These are phyloP conservation scores for Monosporascus sp. DNA, from an alignment of 2,329 filamentous ascomycete species.

Conservation along the genomic window DNA sequence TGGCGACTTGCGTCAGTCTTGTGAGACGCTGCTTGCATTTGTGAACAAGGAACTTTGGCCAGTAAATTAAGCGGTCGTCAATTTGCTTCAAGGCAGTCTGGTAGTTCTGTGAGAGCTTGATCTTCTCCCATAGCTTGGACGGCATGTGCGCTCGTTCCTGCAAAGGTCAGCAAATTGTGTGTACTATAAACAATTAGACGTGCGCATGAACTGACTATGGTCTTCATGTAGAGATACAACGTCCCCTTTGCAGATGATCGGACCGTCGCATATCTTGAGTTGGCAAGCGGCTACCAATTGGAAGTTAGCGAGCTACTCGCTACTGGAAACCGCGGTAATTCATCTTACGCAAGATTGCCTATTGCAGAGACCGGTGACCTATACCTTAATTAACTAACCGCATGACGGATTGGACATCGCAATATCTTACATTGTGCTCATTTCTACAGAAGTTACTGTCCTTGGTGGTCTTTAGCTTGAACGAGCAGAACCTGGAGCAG, in stretches of 20 bases:
- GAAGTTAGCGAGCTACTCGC: not conserved
- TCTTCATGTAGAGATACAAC: slow-evolving; percentile 96
- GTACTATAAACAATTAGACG: not conserved
- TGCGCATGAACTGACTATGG: slow-evolving; percentile 45
- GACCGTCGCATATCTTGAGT: slow-evolving; percentile 88
- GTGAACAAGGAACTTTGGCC: slow-evolving; percentile 87
- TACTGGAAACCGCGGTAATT: not conserved
- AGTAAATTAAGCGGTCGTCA: slow-evolving; percentile 83
- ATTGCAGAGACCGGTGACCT: slow-evolving; percentile 46
- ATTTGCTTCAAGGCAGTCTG: slow-evolving; percentile 82
- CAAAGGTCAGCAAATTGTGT: not conserved
- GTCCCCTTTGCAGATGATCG: slow-evolving; percentile 74
- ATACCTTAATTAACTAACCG: not conserved
- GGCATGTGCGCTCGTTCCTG: slow-evolving; percentile 69
- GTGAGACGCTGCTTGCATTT: slow-evolving; percentile 97
- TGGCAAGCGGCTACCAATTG: slow-evolving; percentile 74
- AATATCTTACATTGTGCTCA: slow-evolving; percentile 42
- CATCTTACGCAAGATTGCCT: slow-evolving; percentile 1
- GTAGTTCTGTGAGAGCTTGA: slow-evolving; percentile 88
- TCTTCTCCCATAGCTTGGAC: slow-evolving; percentile 89
- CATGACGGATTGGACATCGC: slow-evolving; percentile 36
- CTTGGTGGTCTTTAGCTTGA: slow-evolving; percentile 90
- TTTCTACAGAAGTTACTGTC: slow-evolving; percentile 83
- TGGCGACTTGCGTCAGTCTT: slow-evolving; percentile 84
- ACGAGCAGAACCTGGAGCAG: slow-evolving; percentile 66